Evolutionary conservation across 208 protist genomes (phyloP), one percentile per base, ranked within the genome.

Genomic region (Trypanosoma conorhini): DNA sequence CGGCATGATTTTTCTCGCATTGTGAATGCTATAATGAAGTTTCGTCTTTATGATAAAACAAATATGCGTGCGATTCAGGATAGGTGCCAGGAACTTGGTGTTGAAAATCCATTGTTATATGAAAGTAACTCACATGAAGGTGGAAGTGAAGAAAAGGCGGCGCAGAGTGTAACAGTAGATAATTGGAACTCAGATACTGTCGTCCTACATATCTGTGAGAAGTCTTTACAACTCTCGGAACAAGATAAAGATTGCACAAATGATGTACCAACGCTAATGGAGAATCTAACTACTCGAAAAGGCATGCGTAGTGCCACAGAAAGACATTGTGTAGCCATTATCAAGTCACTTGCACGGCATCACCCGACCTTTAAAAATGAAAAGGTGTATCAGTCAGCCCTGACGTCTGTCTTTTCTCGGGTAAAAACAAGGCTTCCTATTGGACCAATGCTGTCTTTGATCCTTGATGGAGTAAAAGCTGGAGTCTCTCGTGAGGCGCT

Each of bases 351-450:
- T 17, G 69, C 72, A 3, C 59, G 51, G 13, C 15, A 42, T 38
- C 9, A 26, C 17, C 3, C 55, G 5, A 5, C 13, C 31, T 59
- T 67, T 42, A 68, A 35, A 61, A 22, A 55, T 17, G 7, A 46
- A 48, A 54, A 68, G 35, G 30, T 28, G 12, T 67, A 63, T 57
- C 44, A 31, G 54, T 22, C 9, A 58, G 21, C 35, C 28, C 4
- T 68, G 40, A 68, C 3, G 57, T 62, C 65, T 56, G 42, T 77
- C 21, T 77, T 72, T 68, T 28, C 9, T 51, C 58, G 72, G 9
- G n/a, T 72, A 42, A 54, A 61, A 51, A 57, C 28, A 22, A 19
- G 21, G 21, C 5, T 30, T 12, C 33, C 52, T 38, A 0, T 59
- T 40, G 2, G 48, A 0, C 22, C 55, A 28, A 52, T 52, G 33